Conservation (phyloP, 441 rosid species). For the Populus hybrid region DNA sequence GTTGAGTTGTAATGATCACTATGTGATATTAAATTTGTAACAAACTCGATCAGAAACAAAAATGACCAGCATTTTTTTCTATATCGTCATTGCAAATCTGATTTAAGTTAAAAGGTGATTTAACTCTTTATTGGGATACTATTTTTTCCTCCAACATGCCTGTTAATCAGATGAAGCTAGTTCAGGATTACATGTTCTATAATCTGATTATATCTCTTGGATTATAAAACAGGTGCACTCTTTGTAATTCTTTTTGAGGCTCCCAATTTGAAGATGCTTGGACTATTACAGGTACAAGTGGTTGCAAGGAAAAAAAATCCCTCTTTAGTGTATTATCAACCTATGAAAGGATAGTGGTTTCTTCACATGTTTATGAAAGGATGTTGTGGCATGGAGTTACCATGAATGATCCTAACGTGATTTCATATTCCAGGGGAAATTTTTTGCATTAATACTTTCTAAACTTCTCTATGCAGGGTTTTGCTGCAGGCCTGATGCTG, state of each 20-base stretch:
- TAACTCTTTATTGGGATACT: background rate
- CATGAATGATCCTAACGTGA: background rate
- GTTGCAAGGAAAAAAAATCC: background rate
- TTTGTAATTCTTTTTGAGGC: constrained; percentile 67
- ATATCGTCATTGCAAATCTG: background rate
- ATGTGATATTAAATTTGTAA: background rate
- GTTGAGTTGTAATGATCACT: background rate
- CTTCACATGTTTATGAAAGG: constrained; percentile 3
- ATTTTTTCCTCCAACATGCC: background rate
- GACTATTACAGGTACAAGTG: constrained; percentile 70
- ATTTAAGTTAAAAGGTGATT: background rate
- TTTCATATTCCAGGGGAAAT: background rate
- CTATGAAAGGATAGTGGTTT: background rate
- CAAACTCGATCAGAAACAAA: background rate
- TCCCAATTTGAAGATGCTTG: constrained; percentile 97
- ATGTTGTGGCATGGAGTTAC: background rate
- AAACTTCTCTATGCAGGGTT: constrained; percentile 60
- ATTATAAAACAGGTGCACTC: constrained; percentile 69
- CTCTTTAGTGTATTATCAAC: background rate
- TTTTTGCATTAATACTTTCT: constrained; percentile 14
- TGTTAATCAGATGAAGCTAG: background rate
- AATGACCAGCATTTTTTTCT: background rate
- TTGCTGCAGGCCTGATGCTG: constrained; percentile 98
- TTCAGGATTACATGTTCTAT: constrained; percentile 2
- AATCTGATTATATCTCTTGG: constrained; percentile 16